Evolutionary conservation across 2,329 filamentous ascomycete species (phyloP).

Genomic region (Alternaria metachromatica): DNA sequence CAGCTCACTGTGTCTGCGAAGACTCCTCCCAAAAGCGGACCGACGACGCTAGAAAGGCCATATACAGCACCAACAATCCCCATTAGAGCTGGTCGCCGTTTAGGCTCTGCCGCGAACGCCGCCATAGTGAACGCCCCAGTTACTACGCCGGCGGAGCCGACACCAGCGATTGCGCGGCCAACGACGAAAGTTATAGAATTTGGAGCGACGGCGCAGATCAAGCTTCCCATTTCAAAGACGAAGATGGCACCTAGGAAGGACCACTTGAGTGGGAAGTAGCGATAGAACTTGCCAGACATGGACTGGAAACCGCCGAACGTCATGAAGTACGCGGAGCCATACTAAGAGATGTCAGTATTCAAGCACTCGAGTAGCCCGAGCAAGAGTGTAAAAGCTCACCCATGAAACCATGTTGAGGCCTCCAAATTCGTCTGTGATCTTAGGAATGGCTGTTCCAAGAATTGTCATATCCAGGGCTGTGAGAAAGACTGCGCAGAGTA

Average conservation of each 20-base stretch:
- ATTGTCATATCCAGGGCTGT: conserved; percentile 21
- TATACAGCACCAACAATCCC: conserved; percentile 48
- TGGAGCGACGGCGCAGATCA: conserved; percentile 57
- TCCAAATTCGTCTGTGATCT: conserved; percentile 36
- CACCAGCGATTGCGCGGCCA: conserved; percentile 49
- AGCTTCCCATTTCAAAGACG: conserved; percentile 63
- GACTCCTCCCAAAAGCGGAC: conserved; percentile 52
- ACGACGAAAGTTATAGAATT: conserved; percentile 48
- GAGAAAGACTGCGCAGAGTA: neutral
- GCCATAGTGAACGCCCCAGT: conserved; percentile 50
- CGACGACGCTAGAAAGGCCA: conserved; percentile 46
- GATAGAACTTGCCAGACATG: conserved; percentile 56
- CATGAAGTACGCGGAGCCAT: conserved; percentile 51
- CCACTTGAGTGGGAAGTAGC: conserved; percentile 51
- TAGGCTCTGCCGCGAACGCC: conserved; percentile 50
- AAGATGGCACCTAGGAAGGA: conserved; percentile 44
- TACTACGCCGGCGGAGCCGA: conserved; percentile 47
- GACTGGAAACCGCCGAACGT: conserved; percentile 54
- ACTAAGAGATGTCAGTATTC: conserved; percentile 1
- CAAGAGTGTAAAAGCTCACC: conserved; percentile 1
- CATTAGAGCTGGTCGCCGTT: conserved; percentile 47
- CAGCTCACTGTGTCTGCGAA: conserved; percentile 47
- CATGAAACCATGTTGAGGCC: conserved; percentile 30
- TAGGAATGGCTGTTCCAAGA: conserved; percentile 36
- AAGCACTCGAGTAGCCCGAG: too few relatives aligned